Evolutionary conservation across 2,329 filamentous ascomycete genomes (phyloP).

Genomic region (Penicillium sp.): DNA sequence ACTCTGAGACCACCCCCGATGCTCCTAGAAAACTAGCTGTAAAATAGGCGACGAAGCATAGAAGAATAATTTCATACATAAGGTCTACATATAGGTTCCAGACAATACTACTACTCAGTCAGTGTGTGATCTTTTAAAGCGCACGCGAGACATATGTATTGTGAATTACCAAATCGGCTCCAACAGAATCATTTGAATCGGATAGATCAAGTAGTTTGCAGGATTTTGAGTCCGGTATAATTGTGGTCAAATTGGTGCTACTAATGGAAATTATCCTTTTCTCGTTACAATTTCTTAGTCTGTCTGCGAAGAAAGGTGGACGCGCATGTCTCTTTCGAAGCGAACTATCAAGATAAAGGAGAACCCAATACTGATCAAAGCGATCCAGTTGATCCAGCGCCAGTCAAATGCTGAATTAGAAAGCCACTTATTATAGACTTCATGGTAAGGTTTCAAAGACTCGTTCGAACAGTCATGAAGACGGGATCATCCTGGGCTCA

Average conservation of each 20-base stretch:
- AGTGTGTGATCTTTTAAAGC: not conserved
- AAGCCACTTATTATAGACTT: constrained; percentile 50
- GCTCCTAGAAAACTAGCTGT: constrained; percentile 74
- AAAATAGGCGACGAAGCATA: constrained; percentile 82
- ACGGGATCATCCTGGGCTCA: not conserved
- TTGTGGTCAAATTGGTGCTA: constrained; percentile 74
- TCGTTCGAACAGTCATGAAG: not conserved
- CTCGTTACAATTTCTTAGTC: constrained; percentile 61
- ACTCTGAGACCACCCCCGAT: constrained; percentile 71
- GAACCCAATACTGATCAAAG: constrained; percentile 67
- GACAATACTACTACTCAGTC: constrained; percentile 54
- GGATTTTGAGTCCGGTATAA: constrained; percentile 55
- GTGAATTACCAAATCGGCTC: constrained; percentile 73
- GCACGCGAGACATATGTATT: constrained; percentile 28
- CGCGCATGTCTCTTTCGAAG: constrained; percentile 70
- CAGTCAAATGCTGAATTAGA: constrained; percentile 61
- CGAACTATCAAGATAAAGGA: constrained; percentile 61
- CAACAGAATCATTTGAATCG: constrained; percentile 63
- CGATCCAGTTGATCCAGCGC: constrained; percentile 79
- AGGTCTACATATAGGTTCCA: constrained; percentile 68
- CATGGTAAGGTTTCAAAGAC: not conserved
- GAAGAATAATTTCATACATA: constrained; percentile 78
- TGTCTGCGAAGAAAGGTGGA: constrained; percentile 67
- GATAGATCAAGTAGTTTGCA: constrained; percentile 70
- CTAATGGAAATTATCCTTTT: constrained; percentile 67